Conservation (phyloP, 2,329 filamentous ascomycete species). For the Pochonia chlamydosporia region DNA sequence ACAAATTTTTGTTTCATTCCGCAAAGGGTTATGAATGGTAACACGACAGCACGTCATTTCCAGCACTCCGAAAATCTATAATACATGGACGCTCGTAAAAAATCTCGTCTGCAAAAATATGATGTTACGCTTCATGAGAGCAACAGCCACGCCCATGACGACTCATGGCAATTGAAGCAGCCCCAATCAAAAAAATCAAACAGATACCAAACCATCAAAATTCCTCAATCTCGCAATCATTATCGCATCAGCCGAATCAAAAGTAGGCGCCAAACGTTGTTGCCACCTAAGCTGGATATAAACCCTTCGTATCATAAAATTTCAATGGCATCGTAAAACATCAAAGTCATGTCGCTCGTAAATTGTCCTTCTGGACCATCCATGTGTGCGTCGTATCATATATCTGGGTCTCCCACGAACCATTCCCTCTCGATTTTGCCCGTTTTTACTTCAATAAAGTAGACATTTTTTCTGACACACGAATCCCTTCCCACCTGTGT, state of each 20-base stretch:
- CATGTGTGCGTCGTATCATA: not conserved
- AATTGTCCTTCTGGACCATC: slow-evolving; percentile 1
- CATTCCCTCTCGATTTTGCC: not conserved
- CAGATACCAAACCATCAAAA: not conserved
- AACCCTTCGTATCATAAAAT: not conserved
- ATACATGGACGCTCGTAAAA: slow-evolving; percentile 8
- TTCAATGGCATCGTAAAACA: slow-evolving; percentile 7
- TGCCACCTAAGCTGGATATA: not conserved
- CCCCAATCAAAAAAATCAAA: not conserved
- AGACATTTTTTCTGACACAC: not conserved
- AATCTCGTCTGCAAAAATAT: slow-evolving; percentile 1
- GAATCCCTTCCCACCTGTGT: not conserved
- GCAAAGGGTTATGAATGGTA: not conserved
- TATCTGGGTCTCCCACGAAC: not conserved
- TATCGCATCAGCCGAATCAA: not conserved
- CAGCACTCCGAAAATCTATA: slow-evolving; percentile 8
- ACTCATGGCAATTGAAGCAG: not conserved
- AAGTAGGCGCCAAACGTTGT: not conserved
- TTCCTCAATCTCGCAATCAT: not conserved
- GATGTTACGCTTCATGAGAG: not conserved
- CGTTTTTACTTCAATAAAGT: not conserved
- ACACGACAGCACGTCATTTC: not conserved
- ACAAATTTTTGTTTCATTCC: not conserved
- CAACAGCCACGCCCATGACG: not conserved
- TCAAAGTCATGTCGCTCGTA: slow-evolving; percentile 10